Percentiles rank a stretch among this genome's conserved stretches.
phyloP scores from a whole-genome alignment of 78 protist species.

The Bigelowiella natans region DNA sequence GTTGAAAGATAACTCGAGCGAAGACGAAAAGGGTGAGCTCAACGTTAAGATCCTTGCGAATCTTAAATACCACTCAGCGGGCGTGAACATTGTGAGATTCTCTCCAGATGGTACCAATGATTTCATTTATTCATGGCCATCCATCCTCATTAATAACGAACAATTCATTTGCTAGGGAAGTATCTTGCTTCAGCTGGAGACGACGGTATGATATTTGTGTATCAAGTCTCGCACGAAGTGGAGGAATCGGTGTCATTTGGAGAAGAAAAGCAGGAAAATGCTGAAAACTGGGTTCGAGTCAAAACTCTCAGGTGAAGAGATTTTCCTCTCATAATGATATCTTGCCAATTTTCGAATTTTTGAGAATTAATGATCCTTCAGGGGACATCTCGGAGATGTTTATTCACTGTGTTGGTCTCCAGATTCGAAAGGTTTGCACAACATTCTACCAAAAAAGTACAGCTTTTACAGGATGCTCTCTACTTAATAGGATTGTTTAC shows the following conservation, averaged over 20 bases:
- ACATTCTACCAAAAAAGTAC: not conserved
- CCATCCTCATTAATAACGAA: too few relatives aligned
- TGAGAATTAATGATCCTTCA: too few relatives aligned
- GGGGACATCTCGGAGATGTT: not conserved
- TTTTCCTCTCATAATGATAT: not conserved
- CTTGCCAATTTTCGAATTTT: too few relatives aligned
- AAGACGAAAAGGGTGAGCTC: not conserved
- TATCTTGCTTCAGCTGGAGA: not conserved
- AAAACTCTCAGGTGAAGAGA: not conserved
- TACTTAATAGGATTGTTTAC: not conserved
- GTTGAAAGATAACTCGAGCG: not conserved
- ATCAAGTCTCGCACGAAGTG: not conserved
- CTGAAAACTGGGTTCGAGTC: not conserved
- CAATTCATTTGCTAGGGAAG: too few relatives aligned
- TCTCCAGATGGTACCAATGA: not conserved
- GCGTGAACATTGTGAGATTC: not conserved
- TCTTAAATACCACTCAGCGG: not conserved
- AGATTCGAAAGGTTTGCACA: not conserved
- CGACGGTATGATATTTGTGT: not conserved
- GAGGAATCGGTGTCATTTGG: not conserved
- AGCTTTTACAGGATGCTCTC: not conserved
- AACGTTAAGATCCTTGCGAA: not conserved
- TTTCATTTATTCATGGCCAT: too few relatives aligned
- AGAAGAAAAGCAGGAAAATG: not conserved
- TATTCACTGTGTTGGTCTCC: not conserved